Percentiles rank a stretch among this genome's conserved stretches.
Conservation (phyloP, 176 grass and related monocot species). For the Triticum monococcum region DNA sequence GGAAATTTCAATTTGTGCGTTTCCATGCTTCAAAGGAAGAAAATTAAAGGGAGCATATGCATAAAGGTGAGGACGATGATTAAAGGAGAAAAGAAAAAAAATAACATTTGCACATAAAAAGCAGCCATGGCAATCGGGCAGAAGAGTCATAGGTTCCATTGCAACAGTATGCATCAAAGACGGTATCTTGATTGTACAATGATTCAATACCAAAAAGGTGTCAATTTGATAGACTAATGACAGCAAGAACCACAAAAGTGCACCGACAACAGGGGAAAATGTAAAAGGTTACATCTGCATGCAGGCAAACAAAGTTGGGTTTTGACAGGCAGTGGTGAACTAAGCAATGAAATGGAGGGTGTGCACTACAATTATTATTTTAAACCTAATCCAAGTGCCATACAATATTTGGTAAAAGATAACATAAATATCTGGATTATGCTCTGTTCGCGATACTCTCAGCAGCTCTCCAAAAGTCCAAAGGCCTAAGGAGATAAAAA, state of each 20-base stretch:
- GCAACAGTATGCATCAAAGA: background rate
- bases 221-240: background rate
- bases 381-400: too few species aligned
- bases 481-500: background rate
- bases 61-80: too few species aligned
- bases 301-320: slow-evolving; percentile 1
- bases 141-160: too few species aligned
- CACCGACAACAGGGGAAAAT: slow-evolving; percentile 11
- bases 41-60: background rate
- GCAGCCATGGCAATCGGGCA: too few species aligned
- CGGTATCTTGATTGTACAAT: slow-evolving; percentile 19
- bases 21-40: background rate
- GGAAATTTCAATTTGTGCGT: background rate
- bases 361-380: background rate
- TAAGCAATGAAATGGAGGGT: too few species aligned
- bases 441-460: too few species aligned
- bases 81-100: too few species aligned
- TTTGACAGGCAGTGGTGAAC: background rate
- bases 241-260: slow-evolving; percentile 14
- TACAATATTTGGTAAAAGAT: too few species aligned
- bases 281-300: slow-evolving; percentile 34
- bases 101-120: too few species aligned
- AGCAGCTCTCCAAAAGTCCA: too few species aligned
- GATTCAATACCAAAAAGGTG: background rate
- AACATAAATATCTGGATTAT: too few species aligned